phyloP scores from a whole-genome alignment of 768 basidiomycete genomes.

The Leccinum broughii region DNA sequence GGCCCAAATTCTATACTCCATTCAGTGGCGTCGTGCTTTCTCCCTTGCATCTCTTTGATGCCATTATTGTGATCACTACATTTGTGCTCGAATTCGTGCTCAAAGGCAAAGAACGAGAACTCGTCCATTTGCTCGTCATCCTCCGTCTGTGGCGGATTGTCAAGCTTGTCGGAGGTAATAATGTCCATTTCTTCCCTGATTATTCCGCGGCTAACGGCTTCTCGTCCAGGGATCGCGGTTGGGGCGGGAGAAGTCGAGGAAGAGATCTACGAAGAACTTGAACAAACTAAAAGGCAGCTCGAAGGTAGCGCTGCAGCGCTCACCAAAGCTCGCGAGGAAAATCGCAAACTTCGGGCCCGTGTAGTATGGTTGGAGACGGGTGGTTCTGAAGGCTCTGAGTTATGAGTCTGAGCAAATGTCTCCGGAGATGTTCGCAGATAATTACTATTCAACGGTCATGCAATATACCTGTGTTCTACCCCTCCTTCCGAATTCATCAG shows the following conservation, averaged over 20 bases:
- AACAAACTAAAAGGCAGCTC: constrained; percentile 49
- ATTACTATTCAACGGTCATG: constrained; percentile 2
- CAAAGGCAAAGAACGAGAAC: constrained; percentile 66
- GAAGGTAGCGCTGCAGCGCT: constrained; percentile 46
- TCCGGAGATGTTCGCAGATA: constrained; percentile 14
- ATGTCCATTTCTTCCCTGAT: constrained; percentile 2
- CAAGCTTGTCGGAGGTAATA: constrained; percentile 63
- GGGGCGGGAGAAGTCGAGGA: constrained; percentile 73
- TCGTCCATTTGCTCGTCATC: constrained; percentile 67
- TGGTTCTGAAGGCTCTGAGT: constrained; percentile 34
- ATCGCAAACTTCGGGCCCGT: constrained; percentile 48
- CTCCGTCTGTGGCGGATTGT: constrained; percentile 81
- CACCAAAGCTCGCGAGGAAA: constrained; percentile 50
- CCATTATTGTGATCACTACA: constrained; percentile 66
- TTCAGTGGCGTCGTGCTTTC: constrained; percentile 54
- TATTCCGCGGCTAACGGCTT: constrained; percentile 1
- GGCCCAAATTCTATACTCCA: constrained; percentile 62
- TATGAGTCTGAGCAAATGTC: constrained; percentile 24
- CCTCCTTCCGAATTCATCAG: constrained; percentile 15
- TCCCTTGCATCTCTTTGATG: constrained; percentile 73
- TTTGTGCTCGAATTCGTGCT: constrained; percentile 73
- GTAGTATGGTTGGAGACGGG: constrained; percentile 37
- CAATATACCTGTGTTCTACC: constrained; percentile 10
- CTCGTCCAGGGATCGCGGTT: constrained; percentile 63
- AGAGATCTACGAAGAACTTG: constrained; percentile 48